Evolutionary conservation across 1,284 basidiomycete species (phyloP).

Genomic region (Neotropicomus parvogracilis): DNA sequence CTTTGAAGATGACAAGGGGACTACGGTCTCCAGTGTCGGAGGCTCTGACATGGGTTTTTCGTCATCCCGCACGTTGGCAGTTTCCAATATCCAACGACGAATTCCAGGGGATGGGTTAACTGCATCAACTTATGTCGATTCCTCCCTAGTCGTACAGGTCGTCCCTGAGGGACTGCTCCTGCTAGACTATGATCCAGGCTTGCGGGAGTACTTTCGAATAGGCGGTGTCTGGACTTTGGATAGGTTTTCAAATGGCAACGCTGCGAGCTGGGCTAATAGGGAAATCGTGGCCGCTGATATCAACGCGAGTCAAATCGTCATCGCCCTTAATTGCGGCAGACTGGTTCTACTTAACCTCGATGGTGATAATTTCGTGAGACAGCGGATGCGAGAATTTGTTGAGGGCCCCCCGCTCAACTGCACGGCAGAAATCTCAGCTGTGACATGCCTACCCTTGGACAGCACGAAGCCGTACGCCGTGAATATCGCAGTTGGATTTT

Average conservation of each 20-base stretch:
- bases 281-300: slow-evolving; percentile 68
- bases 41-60: slow-evolving; percentile 42
- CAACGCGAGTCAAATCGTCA: slow-evolving; percentile 59
- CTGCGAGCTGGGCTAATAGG: slow-evolving; percentile 25
- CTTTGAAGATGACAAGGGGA: slow-evolving; percentile 38
- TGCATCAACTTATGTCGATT: slow-evolving; percentile 46
- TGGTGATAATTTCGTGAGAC: slow-evolving; percentile 39
- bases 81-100: slow-evolving; percentile 52
- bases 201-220: slow-evolving; percentile 34
- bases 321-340: slow-evolving; percentile 60
- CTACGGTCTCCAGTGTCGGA: slow-evolving; percentile 36
- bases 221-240: slow-evolving; percentile 35
- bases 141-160: slow-evolving; percentile 66
- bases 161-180: slow-evolving; percentile 55
- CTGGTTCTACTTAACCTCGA: slow-evolving; percentile 51
- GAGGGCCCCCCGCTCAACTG: slow-evolving; percentile 18
- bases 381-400: slow-evolving; percentile 26
- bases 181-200: slow-evolving; percentile 46
- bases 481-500: slow-evolving; percentile 68
- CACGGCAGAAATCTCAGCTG: slow-evolving; percentile 55
- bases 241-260: slow-evolving; percentile 22
- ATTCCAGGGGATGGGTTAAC: slow-evolving; percentile 25
- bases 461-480: slow-evolving; percentile 43
- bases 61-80: slow-evolving; percentile 59
- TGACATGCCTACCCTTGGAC: slow-evolving; percentile 60